Evolutionary conservation across 2,329 filamentous ascomycete genomes (phyloP), one percentile per base, ranked within the genome.

Genomic region (Arthrobotrys iridis): DNA sequence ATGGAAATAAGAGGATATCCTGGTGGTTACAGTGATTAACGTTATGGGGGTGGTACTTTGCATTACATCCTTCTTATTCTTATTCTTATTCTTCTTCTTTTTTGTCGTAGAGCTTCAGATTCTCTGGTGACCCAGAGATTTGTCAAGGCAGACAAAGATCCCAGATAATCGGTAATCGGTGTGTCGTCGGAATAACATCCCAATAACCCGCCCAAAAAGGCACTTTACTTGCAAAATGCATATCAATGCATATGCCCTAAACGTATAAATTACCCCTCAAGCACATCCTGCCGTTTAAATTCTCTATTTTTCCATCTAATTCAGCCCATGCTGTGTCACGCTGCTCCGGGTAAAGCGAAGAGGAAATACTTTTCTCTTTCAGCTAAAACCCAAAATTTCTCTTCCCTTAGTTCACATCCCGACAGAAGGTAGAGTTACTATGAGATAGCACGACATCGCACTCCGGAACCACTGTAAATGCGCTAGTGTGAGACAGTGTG

Each of bases 391-490:
- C 45, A 50, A 50, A 50, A 22, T 46, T 46, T n/a, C 20, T 5
- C 24, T 2, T 3, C 45, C n/a, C 20, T 13, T 26, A 30, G 18
- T 24, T 22, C 45, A 6, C 15, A 4, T 30, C 20, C 26, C n/a
- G n/a, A 26, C 46, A 11, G 26, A 50, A 20, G 10, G n/a, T n/a
- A n/a, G 46, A 50, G 46, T 6, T 52, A 33, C 30, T 22, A 24
- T 58, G 20, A 26, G 4, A 40, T 57, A 62, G 65, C 65, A 70
- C 65, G 55, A 70, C 65, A 70, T 70, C 65, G 65, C 65, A 62
- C 30, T 70, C 18, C 65, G 65, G 65, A 70, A 70, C 65, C 50
- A 55, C 11, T n/a, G 13, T 10, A n/a, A n/a, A 8, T 4, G 2
- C 15, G 45, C 45, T 57, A 28, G 35, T 43, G 43, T 45, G 45